Evolutionary conservation across 2,329 filamentous ascomycete species (phyloP), one percentile per base, ranked within the genome.

Genomic region (Curvularia eragrostidis): DNA sequence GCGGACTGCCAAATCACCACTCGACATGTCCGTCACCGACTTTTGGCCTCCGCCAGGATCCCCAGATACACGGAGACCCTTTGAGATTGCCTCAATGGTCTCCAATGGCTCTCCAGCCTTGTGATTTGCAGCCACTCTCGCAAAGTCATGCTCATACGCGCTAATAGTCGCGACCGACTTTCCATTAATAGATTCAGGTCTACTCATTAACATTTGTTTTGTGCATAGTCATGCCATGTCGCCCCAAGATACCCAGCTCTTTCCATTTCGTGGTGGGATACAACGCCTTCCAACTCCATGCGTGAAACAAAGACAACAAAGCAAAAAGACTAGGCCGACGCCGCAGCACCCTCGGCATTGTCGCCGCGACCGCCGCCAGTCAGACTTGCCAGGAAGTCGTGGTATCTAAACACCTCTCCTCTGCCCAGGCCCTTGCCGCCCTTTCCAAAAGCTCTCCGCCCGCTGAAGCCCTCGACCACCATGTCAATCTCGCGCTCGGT

Each of bases 341-440:
- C 41, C 23, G 46, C 30, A n/a, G 48, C 32, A 1, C 46, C 50
- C 7, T 54, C 59, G 9, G 65, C 68, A 55, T 71, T 69, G 43
- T 71, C 69, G 0, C 59, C 66, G 5, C 62, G 70, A 19, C 48
- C 46, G 28, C 77, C 78, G 8, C 79, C 79, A 2, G 73, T 77
- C 18, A 82, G 61, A 59, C 68, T 78, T 1, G 77, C 85, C 62
- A 98, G 91, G 79, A 98, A 98, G 57, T 99, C 95, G 61, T 91
- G 87, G 74, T 98, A 99, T 70, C 88, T 87, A 78, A 99, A 98
- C 0, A 98, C 93, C 59, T 98, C 94, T 0, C 91, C 91, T 61
- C 90, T 84, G 71, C 59, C 85, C 74, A 68, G 69, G 0, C 76
- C 74, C 59, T 78, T 77, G 5, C 77, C 67, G 5, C 74, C 83